Evolutionary conservation across 306 rosid species (phyloP), one percentile per base, ranked within the genome.

Genomic region (Hylodesmum podocarpum): DNA sequence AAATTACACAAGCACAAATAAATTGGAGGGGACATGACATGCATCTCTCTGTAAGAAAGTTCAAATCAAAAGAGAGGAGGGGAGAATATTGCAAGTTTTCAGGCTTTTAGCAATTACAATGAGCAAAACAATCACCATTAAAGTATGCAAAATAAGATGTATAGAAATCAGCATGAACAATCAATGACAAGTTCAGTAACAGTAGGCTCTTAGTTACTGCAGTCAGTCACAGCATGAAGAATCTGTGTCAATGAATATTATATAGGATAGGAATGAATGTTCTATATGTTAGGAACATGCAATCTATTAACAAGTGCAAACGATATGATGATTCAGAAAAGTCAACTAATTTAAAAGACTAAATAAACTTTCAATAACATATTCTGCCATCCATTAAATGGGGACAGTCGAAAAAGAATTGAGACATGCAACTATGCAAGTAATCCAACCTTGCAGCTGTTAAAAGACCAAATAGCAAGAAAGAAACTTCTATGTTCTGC

Each of bases 81-180:
- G 27, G 28, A n/a, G 18, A 18, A 43, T 27, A 16, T 57, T 3
- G 28, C 78, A 57, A 46, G 43, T 49, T 53, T 53, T 21, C 34
- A 61, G 79, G 36, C 18, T 21, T 73, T 63, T 33, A 47, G 51
- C 36, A 47, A 75, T 44, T 31, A 29, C 37, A 75, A 64, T 46
- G 25, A 31, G 18, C 50, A 22, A 13, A 19, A 28, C 63, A 75
- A 33, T 28, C 46, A 41, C 8, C 57, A 55, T 16, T 34, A 58
- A 54, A 7, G 36, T 29, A n/a, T 6, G 34, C 50, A 40, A 72
- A 72, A 72, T 24, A 70, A 11, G 31, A 31, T 31, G 59, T 5
- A 33, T 4, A 37, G 19, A 51, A 28, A 71, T 24, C 29, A 57
- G 57, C 16, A 27, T 39, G 13, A 72, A 72, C 27, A 10, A 51